Base-by-base conservation (phyloP, 805 yeast genomes). In the Ogataea glucozyma region DNA sequence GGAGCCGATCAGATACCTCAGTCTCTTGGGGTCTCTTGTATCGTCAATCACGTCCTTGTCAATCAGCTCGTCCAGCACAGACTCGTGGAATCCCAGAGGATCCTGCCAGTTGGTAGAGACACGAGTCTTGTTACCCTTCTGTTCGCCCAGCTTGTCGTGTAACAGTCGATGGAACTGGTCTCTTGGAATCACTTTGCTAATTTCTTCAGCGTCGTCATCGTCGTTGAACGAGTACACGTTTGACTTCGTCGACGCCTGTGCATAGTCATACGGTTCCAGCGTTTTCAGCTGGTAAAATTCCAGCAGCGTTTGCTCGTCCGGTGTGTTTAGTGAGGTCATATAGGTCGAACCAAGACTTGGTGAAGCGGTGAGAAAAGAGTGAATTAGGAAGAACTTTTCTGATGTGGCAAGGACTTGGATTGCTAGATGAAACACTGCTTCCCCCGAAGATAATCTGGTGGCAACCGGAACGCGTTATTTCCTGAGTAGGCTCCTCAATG, bases 31-130 rank as follows among this genome's bases (percentile, higher is more conserved):
- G 40, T 75, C 67, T 37, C 69, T 54, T 12, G 69, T 55, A 41
- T 62, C 68, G 21, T 69, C 66, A 32, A 72, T 63, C 14, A 70
- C 53, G 17, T 69, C 69, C 29, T 65, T 64, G 31, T 74, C 69
- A 9, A 60, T 53, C 29, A 78, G 58, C 26, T 67, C 69, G 16
- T 70, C 64, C 34, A 72, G 53, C 7, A 80, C 65, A 3, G 76
- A 69, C 18, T 64, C 66, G n/a, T 71, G 69, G 21, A 73, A 72
- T 4, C 81, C 82, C 45, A 83, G 61, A 1, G 88, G 86, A 52
- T 83, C 88, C 4, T 32, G 18, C 14, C 41, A 18, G 19, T 46
- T 48, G 6, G 31, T 31, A 11, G 48, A 40, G 1, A 43, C 17
- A 8, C 38, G 29, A 1, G 27, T 13, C 14, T 39, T 41, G 1